Evolutionary conservation across 495 filamentous ascomycete genomes (phyloP), one percentile per base, ranked within the genome.

Genomic region (Daldinia grandis): DNA sequence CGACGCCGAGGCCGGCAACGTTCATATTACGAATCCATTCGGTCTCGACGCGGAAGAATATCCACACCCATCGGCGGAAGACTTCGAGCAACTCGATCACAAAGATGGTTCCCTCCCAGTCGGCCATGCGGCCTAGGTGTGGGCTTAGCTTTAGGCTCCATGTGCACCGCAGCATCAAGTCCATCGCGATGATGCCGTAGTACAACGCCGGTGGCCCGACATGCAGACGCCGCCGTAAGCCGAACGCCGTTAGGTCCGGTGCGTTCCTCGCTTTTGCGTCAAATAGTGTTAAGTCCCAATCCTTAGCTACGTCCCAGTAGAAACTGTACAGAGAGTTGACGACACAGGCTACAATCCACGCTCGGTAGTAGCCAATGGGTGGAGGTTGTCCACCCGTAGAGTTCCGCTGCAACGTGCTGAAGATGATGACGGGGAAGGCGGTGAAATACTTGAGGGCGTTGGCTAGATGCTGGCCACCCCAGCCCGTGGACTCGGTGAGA

Each of bases 221-320:
- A 74, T 89, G 86, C 19, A 91, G 87, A 33, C 89, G 85, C 19
- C 87, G 84, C 27, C 96, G 88, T 27, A 99, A 81, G 2, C 93
- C 95, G 68, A 86, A 97, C 1, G 93, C 88, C 28, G 63, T 67
- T 0, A 67, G 83, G 8, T 90, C 87, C 6, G 82, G 84, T 31
- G 85, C 81, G 58, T 80, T 80, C 31, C 86, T 82, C 35, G 82
- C 81, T 24, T 68, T 65, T 2, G 65, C 58, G 5, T 83, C 78
- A 72, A 98, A 92, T n/a, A 98, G 85, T 0, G 89, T 91, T 42
- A 99, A 83, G 72, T 98, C 95, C 95, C 95, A 99, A 83, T 99
- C 95, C 81, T 92, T 94, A 49, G 93, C 87, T 21, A 98, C 89
- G 76, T 99, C 95, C 95, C 95, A 99, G 84, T 95, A 99, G 85